phyloP scores from a whole-genome alignment of 129 eudicot species.

The Solidago caesia region DNA sequence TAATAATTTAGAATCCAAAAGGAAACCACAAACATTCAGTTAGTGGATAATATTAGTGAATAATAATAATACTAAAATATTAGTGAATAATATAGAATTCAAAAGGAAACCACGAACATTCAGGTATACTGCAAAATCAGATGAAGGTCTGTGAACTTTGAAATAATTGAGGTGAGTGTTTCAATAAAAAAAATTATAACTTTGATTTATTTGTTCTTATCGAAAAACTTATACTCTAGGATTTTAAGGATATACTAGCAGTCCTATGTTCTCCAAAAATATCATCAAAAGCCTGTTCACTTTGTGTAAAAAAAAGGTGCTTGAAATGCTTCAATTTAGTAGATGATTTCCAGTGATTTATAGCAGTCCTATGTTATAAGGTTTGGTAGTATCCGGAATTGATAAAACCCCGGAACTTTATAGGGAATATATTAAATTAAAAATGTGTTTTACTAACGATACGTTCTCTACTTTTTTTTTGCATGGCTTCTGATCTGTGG shows the following conservation, averaged over 20 bases:
- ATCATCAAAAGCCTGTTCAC: not conserved
- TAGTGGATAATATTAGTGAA: no score
- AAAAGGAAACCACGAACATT: no score
- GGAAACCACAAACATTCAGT: no score
- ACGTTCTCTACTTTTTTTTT: constrained; percentile 19
- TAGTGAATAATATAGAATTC: no score
- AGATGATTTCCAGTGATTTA: no score
- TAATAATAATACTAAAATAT: no score
- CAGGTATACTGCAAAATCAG: no score
- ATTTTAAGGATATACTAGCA: not conserved
- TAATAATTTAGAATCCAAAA: no score
- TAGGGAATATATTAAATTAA: not conserved
- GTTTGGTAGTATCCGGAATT: no score
- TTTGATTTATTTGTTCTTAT: not conserved
- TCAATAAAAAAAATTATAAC: not conserved
- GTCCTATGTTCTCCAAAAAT: not conserved
- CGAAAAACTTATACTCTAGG: not conserved
- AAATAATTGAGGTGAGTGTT: not conserved
- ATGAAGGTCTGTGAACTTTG: not conserved
- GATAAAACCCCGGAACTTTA: no score
- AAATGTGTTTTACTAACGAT: constrained; percentile 20
- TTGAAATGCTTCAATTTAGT: not conserved
- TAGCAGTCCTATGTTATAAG: no score
- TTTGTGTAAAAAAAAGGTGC: not conserved
- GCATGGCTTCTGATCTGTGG: constrained; percentile 38